Conservation (phyloP, 1,284 basidiomycete genomes). For the Moesziomyces parantarcticus region DNA sequence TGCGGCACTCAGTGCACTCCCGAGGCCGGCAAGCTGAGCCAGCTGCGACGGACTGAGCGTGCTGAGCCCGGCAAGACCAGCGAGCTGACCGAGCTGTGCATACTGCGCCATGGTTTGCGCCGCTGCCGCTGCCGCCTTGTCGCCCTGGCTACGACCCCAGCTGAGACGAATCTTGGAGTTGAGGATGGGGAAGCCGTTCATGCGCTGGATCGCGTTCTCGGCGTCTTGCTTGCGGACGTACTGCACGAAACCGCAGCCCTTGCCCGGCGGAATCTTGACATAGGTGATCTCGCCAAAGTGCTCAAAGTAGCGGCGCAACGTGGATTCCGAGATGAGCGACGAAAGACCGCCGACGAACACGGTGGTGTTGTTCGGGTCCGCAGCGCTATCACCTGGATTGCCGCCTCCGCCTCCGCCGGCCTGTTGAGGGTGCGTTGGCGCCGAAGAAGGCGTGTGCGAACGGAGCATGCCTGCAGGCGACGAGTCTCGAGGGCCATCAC, state of each 20-base stretch:
- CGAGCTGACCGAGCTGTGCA: constrained; percentile 56
- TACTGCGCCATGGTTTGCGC: constrained; percentile 58
- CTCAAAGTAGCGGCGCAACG: constrained; percentile 63
- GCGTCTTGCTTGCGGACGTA: constrained; percentile 91
- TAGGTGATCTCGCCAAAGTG: constrained; percentile 66
- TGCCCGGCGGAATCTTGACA: constrained; percentile 92
- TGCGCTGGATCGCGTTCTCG: constrained; percentile 89
- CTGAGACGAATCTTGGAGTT: constrained; percentile 84
- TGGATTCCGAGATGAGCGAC: constrained; percentile 63
- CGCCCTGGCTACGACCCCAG: constrained; percentile 78
- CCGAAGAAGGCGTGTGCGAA: constrained; percentile 40
- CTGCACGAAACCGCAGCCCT: constrained; percentile 95
- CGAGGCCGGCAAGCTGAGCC: constrained; percentile 52
- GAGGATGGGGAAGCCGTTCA: constrained; percentile 94
- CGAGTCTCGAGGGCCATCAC: constrained; percentile 18
- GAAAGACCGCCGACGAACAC: constrained; percentile 66
- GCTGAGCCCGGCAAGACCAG: constrained; percentile 53
- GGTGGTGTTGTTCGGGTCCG: constrained; percentile 66
- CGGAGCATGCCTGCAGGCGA: constrained; percentile 30
- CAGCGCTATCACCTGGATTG: constrained; percentile 47
- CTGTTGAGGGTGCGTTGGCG: constrained; percentile 21
- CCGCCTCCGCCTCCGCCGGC: constrained; percentile 6
- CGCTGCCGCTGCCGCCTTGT: constrained; percentile 66
- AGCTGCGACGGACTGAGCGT: constrained; percentile 51
- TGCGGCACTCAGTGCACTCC: constrained; percentile 48